phyloP scores from a whole-genome alignment of 306 rosid genomes.

The Dryas alaskensis region DNA sequence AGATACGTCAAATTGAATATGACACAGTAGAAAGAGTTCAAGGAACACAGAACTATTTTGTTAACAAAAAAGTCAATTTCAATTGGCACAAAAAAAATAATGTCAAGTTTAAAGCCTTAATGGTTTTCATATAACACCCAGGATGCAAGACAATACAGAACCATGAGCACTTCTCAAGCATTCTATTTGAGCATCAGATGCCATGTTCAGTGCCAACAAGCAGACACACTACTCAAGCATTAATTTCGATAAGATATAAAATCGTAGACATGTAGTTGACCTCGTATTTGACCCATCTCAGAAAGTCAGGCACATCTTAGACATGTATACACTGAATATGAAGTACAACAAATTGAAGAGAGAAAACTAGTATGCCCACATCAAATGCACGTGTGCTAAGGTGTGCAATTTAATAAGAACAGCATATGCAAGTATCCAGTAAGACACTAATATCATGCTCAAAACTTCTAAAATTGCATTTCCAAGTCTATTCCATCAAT shows the following conservation, averaged over 20 bases:
- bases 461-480: neutral
- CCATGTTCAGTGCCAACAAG: neutral
- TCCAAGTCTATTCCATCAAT: neutral
- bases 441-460: neutral
- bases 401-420: neutral
- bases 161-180: neutral
- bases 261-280: no score
- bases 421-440: neutral
- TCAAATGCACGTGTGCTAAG: neutral
- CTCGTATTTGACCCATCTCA: neutral
- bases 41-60: neutral
- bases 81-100: neutral
- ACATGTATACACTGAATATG: neutral
- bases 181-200: neutral
- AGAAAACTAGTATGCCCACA: neutral
- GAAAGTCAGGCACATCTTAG: neutral
- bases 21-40: neutral
- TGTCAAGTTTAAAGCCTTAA: neutral
- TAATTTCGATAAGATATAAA: no score
- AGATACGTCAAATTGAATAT: constrained; percentile 13
- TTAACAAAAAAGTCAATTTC: neutral
- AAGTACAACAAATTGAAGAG: neutral
- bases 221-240: neutral
- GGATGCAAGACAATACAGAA: constrained; percentile 2
- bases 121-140: neutral